These are phyloP conservation scores for Prillingera fragicola DNA, from an alignment of 1,284 basidiomycete species.

Conservation along the genomic window DNA sequence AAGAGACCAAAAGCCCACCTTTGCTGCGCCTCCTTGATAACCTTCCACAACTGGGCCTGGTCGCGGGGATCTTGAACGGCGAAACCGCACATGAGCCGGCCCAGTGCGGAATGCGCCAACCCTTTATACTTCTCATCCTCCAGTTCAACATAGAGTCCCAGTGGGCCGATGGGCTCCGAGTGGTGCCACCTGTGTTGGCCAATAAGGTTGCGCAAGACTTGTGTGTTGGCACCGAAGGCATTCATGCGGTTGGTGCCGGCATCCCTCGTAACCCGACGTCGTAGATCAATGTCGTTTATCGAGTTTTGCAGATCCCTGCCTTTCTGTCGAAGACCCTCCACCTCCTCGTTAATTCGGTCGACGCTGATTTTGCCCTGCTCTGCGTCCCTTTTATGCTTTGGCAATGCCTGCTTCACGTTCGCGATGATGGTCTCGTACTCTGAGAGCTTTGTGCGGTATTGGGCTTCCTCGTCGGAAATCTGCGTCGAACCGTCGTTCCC, in stretches of 20 bases:
- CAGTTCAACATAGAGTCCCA: slow-evolving; percentile 75
- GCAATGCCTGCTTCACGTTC: slow-evolving; percentile 8
- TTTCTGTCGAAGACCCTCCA: too few species aligned
- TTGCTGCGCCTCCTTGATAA: slow-evolving; percentile 58
- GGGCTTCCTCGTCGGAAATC: neutral
- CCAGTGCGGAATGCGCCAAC: slow-evolving; percentile 64
- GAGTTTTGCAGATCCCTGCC: too few species aligned
- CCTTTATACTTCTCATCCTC: slow-evolving; percentile 63
- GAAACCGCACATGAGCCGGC: slow-evolving; percentile 62
- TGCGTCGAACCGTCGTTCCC: slow-evolving; percentile 41
- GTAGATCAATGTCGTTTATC: too few species aligned
- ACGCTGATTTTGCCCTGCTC: too few species aligned
- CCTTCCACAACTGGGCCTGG: slow-evolving; percentile 55
- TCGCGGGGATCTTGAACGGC: slow-evolving; percentile 72
- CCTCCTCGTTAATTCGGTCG: too few species aligned
- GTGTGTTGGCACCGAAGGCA: slow-evolving; percentile 42
- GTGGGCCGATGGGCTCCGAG: slow-evolving; percentile 71
- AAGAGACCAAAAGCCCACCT: too few species aligned
- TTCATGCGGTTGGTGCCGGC: slow-evolving; percentile 56
- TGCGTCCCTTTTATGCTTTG: slow-evolving; percentile 1
- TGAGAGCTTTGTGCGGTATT: neutral
- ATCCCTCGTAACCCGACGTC: too few species aligned
- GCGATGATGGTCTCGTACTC: slow-evolving; percentile 2
- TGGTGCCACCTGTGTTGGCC: slow-evolving; percentile 59
- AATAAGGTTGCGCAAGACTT: slow-evolving; percentile 56